Evolutionary conservation across 805 yeast genomes (phyloP).

Genomic region (Wickerhamomyces canadensis): DNA sequence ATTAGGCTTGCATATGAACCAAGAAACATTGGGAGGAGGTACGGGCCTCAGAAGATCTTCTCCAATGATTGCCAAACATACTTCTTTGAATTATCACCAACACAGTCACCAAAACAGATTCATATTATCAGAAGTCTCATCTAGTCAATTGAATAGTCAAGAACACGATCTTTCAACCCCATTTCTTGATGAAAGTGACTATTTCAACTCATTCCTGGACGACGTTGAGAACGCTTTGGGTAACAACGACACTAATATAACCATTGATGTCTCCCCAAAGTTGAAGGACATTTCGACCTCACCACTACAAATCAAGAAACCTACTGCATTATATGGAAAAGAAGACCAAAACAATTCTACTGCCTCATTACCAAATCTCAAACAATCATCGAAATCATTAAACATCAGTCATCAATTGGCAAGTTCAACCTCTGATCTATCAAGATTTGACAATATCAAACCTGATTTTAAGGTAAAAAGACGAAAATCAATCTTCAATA

Average conservation of each 20-base stretch:
- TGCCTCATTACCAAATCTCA: conserved; percentile 13
- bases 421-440: conserved; percentile 7
- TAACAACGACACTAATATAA: too few relatives aligned
- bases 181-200: too few relatives aligned
- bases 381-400: conserved; percentile 6
- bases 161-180: too few relatives aligned
- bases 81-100: too few relatives aligned
- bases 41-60: conserved; percentile 13
- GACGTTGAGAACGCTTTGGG: too few relatives aligned
- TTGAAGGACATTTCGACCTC: too few relatives aligned
- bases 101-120: too few relatives aligned
- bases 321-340: background rate
- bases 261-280: too few relatives aligned
- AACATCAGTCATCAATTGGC: conserved; percentile 7
- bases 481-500: conserved; percentile 21
- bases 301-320: background rate
- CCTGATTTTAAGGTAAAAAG: conserved; percentile 8
- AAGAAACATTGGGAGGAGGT: conserved; percentile 1
- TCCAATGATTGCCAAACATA: conserved; percentile 14
- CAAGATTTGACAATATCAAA: conserved; percentile 6
- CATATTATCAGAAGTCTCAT: conserved; percentile 5
- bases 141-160: conserved; percentile 6
- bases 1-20: conserved; percentile 13
- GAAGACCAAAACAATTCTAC: conserved; percentile 6
- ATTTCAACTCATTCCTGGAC: too few relatives aligned